Evolutionary conservation across 768 basidiomycete genomes (phyloP).

Genomic region (Boletus speciosus): DNA sequence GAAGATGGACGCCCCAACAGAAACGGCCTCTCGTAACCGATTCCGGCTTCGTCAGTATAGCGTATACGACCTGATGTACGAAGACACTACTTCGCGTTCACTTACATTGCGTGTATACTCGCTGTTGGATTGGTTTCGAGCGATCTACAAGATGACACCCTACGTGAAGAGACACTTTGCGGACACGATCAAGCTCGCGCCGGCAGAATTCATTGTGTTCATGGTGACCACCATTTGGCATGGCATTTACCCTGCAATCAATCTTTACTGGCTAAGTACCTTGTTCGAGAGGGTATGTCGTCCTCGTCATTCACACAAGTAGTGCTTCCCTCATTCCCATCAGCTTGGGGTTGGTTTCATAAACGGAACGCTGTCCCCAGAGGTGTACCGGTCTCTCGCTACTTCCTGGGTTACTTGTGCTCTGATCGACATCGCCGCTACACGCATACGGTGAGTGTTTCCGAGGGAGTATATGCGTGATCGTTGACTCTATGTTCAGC

Average conservation of each 20-base stretch:
- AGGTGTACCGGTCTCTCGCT: slow-evolving; percentile 19
- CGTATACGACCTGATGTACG: slow-evolving; percentile 23
- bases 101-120: neutral
- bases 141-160: neutral
- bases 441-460: slow-evolving; percentile 20
- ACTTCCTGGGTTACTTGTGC: slow-evolving; percentile 28
- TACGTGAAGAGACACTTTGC: slow-evolving; percentile 4
- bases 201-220: slow-evolving; percentile 18
- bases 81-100: slow-evolving; percentile 4
- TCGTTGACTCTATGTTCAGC: slow-evolving; percentile 10
- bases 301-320: neutral
- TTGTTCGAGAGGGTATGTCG: slow-evolving; percentile 27
- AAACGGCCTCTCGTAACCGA: neutral
- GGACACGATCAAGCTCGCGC: slow-evolving; percentile 23
- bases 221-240: slow-evolving; percentile 30
- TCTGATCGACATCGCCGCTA: slow-evolving; percentile 20
- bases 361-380: neutral
- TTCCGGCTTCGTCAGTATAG: slow-evolving; percentile 18
- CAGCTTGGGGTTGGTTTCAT: slow-evolving; percentile 14
- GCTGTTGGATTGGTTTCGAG: neutral
- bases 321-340: neutral
- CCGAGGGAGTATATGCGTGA: neutral
- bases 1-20: neutral
- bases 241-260: slow-evolving; percentile 31
- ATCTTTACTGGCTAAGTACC: slow-evolving; percentile 33